Evolutionary conservation across 2,329 filamentous ascomycete genomes (phyloP).

Genomic region (Fusarium bulbicola): DNA sequence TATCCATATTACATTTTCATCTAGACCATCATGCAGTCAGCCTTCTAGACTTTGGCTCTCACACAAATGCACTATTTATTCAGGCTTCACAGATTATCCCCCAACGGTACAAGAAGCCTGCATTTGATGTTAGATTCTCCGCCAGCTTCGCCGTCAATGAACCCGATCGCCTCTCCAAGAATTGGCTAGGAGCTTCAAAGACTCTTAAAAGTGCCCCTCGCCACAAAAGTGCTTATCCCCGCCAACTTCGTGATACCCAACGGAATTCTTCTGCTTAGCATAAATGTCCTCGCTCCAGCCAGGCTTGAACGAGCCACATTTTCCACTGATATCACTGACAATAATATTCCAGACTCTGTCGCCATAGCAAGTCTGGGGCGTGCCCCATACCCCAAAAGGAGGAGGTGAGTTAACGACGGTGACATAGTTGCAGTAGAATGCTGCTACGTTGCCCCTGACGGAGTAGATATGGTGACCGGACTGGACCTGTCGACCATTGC

Average conservation of each 20-base stretch:
- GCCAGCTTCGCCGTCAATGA: too few relatives aligned
- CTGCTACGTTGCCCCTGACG: neutral
- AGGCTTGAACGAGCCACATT: neutral
- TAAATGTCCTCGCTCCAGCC: neutral
- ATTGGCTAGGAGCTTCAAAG: neutral
- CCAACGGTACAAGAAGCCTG: too few relatives aligned
- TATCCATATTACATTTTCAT: too few relatives aligned
- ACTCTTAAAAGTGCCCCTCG: neutral
- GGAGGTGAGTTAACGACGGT: neutral
- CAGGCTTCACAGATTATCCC: too few relatives aligned
- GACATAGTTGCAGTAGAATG: neutral
- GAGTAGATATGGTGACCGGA: neutral
- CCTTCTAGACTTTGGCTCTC: too few relatives aligned
- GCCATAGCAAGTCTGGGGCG: neutral
- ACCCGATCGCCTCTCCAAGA: too few relatives aligned
- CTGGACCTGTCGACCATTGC: fast-evolving
- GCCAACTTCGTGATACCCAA: neutral
- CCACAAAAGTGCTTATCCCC: neutral
- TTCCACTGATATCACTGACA: neutral
- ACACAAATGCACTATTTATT: too few relatives aligned
- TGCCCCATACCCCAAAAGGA: neutral
- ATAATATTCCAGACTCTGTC: neutral
- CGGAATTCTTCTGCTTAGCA: neutral
- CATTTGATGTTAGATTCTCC: fast-evolving
- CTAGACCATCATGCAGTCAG: too few relatives aligned